A percentile compares a stretch with the other conserved stretches of the same genome.
Conservation (phyloP, 352 stramenopile genomes). For the Phytophthora hybrid region DNA sequence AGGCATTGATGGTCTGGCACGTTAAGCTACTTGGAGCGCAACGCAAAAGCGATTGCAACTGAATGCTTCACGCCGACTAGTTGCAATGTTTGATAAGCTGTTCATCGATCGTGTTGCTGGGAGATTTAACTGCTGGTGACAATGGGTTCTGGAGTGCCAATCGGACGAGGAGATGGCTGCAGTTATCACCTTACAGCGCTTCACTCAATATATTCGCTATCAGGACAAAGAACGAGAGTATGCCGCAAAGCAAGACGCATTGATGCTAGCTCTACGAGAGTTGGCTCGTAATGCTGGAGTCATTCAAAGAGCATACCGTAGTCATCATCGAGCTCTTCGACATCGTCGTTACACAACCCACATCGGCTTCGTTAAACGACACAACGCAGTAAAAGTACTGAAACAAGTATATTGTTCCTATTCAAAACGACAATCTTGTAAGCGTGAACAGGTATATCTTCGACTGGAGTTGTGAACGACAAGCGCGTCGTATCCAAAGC, state of each 20-base stretch:
- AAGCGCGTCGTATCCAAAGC: constrained; percentile 39
- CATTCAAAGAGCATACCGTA: constrained; percentile 53
- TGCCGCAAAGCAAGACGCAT: constrained; percentile 4
- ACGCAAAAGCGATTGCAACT: constrained; percentile 33
- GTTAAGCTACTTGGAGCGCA: constrained; percentile 36
- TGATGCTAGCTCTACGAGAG: constrained; percentile 32
- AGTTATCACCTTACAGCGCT: constrained; percentile 46
- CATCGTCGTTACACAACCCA: constrained; percentile 13
- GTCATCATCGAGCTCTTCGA: constrained; percentile 9
- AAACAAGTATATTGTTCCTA: constrained; percentile 30
- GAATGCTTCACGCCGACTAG: constrained; percentile 38
- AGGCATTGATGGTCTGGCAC: constrained; percentile 42
- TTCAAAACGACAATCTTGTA: neutral
- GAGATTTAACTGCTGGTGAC: constrained; percentile 37
- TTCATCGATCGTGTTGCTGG: constrained; percentile 15
- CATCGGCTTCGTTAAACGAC: constrained; percentile 12
- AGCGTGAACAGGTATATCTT: constrained; percentile 11
- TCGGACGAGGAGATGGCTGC: constrained; percentile 45
- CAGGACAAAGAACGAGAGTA: constrained; percentile 15
- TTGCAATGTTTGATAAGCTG: constrained; percentile 36
- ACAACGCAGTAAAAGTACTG: constrained; percentile 33
- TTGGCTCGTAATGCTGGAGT: too few relatives aligned
- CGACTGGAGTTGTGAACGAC: constrained; percentile 13
- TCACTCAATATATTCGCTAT: constrained; percentile 7
- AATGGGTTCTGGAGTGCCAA: constrained; percentile 28